Conservation (phyloP, 2,329 filamentous ascomycete species). For the Fusarium lateritium region DNA sequence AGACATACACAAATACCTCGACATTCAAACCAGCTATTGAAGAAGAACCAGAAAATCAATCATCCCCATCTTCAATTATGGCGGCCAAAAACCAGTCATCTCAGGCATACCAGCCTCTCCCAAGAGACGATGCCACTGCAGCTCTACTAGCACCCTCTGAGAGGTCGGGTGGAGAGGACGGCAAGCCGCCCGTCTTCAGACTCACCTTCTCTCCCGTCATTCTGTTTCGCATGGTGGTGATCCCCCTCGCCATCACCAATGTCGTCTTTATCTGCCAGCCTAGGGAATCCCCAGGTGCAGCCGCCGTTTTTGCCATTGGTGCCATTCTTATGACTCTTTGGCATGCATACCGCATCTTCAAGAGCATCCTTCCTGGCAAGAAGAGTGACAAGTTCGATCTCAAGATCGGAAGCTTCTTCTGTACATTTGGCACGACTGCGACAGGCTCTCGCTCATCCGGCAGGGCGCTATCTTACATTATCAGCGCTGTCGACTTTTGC, state of each 20-base stretch:
- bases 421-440: constrained; percentile 29
- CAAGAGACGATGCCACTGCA: constrained; percentile 34
- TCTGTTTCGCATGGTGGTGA: constrained; percentile 29
- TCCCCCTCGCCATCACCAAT: constrained; percentile 37
- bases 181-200: constrained; percentile 20
- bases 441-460: background rate
- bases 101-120: constrained; percentile 34
- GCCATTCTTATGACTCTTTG: constrained; percentile 30
- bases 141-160: constrained; percentile 36
- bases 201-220: constrained; percentile 38
- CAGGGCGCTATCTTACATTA: constrained; percentile 20
- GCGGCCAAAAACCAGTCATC: constrained; percentile 33
- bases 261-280: constrained; percentile 26
- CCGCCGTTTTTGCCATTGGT: constrained; percentile 29
- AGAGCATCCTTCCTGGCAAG: constrained; percentile 20
- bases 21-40: background rate
- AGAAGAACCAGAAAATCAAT: background rate
- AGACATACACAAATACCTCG: background rate
- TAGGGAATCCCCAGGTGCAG: background rate
- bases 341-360: constrained; percentile 25
- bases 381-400: constrained; percentile 41
- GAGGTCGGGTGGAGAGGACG: constrained; percentile 18
- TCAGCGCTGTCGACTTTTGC: constrained; percentile 38
- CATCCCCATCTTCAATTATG: constrained; percentile 16
- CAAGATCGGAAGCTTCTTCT: constrained; percentile 43